phyloP scores from a whole-genome alignment of 2,329 filamentous ascomycete genomes.

The Pestalotiopsis sp. region DNA sequence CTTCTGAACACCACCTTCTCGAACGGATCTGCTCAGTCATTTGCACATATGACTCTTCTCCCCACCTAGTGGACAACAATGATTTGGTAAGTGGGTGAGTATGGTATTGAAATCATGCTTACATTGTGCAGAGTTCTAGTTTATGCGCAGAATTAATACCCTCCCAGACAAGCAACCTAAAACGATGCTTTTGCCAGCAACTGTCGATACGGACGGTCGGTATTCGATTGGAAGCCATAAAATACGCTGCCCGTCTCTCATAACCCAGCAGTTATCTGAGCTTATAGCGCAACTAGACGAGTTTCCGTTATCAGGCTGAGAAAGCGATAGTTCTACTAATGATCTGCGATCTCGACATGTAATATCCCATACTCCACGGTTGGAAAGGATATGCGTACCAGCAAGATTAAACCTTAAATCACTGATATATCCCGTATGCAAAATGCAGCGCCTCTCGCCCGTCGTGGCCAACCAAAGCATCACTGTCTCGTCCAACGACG shows the following conservation, averaged over 20 bases:
- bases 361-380: background rate
- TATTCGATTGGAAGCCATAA: background rate
- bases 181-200: background rate
- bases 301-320: background rate
- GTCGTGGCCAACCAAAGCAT: slow-evolving; percentile 15
- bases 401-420: background rate
- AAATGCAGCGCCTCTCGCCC: slow-evolving; percentile 11
- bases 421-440: no score
- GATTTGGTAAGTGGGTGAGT: no score
- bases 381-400: slow-evolving; percentile 18
- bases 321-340: no score
- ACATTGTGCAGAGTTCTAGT: background rate
- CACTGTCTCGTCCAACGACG: slow-evolving; percentile 12
- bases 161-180: background rate
- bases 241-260: background rate
- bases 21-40: no score
- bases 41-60: no score
- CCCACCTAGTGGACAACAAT: no score
- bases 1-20: no score
- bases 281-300: background rate
- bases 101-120: background rate
- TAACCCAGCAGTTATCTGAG: background rate
- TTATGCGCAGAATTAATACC: background rate
- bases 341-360: no score
- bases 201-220: background rate